Conservation (phyloP, 2,329 filamentous ascomycete species). For the Alternaria postmessia region DNA sequence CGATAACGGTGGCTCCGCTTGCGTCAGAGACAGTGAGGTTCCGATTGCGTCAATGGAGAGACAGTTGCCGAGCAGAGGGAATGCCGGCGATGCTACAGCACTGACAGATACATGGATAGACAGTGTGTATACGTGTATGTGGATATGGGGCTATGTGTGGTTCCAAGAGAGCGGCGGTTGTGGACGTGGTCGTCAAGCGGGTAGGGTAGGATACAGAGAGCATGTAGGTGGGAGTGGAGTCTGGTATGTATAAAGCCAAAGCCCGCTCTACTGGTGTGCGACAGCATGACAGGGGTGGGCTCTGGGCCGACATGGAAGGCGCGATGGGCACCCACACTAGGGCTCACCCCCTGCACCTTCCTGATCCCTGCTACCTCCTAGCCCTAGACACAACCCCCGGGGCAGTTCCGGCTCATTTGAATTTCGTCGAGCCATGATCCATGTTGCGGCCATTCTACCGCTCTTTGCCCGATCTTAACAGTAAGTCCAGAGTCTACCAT, state of each 20-base stretch:
- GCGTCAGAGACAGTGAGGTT: constrained; percentile 17
- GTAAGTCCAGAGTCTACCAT: constrained; percentile 3
- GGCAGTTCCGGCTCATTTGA: constrained; percentile 3
- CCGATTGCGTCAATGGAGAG: constrained; percentile 33
- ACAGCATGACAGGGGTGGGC: constrained; percentile 22
- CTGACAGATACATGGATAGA: constrained; percentile 29
- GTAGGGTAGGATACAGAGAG: neutral
- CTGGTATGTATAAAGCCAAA: constrained; percentile 29
- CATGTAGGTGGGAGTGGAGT: constrained; percentile 25
- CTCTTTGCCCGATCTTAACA: constrained; percentile 11
- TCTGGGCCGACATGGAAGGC: constrained; percentile 30
- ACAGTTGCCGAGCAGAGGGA: constrained; percentile 27
- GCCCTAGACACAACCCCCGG: constrained; percentile 26
- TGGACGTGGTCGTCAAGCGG: neutral
- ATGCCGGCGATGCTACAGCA: constrained; percentile 32
- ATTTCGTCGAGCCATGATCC: constrained; percentile 2
- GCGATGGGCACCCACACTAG: constrained; percentile 27
- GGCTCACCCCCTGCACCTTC: constrained; percentile 20
- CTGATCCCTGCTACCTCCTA: constrained; percentile 9
- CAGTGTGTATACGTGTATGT: neutral
- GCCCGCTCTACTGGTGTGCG: constrained; percentile 22
- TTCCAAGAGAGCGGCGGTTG: constrained; percentile 1
- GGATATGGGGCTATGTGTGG: neutral
- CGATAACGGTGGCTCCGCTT: constrained; percentile 14
- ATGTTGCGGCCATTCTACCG: constrained; percentile 21